phyloP scores from a whole-genome alignment of 23 red algal genomes.

The Gracilariopsis chorda region DNA sequence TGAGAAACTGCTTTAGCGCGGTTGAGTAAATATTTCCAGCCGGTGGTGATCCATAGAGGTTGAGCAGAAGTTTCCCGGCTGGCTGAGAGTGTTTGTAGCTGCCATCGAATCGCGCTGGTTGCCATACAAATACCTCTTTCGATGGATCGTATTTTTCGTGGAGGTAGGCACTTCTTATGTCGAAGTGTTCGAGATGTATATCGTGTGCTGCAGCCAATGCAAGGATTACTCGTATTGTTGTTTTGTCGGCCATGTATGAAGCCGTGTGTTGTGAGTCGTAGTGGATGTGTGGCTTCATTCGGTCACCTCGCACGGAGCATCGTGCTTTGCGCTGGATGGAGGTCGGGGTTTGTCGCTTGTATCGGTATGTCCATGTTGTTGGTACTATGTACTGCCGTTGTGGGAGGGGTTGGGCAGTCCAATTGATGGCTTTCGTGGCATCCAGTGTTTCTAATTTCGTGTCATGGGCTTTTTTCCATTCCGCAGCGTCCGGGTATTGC shows the following conservation, averaged over 20 bases:
- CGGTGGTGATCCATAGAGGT: neutral
- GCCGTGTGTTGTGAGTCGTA: neutral
- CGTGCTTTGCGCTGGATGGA: constrained; percentile 1
- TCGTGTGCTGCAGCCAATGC: neutral
- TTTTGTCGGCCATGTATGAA: constrained; percentile 2
- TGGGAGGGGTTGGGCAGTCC: neutral
- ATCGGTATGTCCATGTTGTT: constrained; percentile 7
- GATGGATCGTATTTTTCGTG: constrained; percentile 6
- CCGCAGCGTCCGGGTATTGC: constrained; percentile 18
- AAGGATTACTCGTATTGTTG: neutral
- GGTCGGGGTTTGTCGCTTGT: neutral
- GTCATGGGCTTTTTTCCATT: constrained; percentile 13
- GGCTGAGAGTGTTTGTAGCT: neutral
- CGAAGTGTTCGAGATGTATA: constrained; percentile 39
- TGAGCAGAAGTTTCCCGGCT: neutral
- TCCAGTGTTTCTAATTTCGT: constrained; percentile 21
- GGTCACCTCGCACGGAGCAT: neutral
- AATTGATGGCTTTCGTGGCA: neutral
- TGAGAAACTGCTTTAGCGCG: neutral
- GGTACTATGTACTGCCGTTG: neutral
- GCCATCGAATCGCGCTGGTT: constrained; percentile 1
- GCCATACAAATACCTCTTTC: neutral
- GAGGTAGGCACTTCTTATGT: constrained; percentile 11
- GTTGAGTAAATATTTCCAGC: neutral
- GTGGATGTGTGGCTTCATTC: constrained; percentile 31